Base-by-base conservation (phyloP, 495 filamentous ascomycete genomes). In the Penicillium maclennaniae region DNA sequence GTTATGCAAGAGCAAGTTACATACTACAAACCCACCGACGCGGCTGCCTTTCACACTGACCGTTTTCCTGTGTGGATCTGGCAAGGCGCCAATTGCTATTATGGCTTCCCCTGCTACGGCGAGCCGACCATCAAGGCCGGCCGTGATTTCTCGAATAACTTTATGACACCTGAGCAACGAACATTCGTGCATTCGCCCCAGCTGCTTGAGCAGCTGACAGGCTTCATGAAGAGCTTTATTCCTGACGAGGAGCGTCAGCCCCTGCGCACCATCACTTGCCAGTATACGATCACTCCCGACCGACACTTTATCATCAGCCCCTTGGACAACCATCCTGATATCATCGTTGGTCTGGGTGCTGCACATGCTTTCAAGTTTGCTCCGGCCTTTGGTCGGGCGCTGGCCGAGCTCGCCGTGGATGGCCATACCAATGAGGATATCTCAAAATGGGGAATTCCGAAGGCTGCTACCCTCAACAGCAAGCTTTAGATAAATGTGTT, bases 361-460 rank as follows among this genome's bases (percentile, higher is more conserved):
- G 65, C 62, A 9, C 65, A 68, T 63, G 65, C 65, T 16, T 68
- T 68, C 47, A 68, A 68, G 27, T 68, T 68, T 54, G 62, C 62
- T 1, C 65, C 65, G 21, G 65, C 65, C 1, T 65, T 67, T 49
- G 65, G 65, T 7, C 57, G 65, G 31, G 62, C 54, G 9, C 40
- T 68, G 9, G 65, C 65, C 0, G 65, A 68, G 51, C 43, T 68
- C 23, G 65, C 65, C 0, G 51, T 66, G 26, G 65, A 68, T 58
- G 65, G 65, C 9, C 42, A 45, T 43, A 68, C 60, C 0, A 50
- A 46, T 3, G 65, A 68, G 45, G 65, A 68, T 52, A 59, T 68
- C 23, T 68, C 65, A n/a, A 61, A 63, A 27, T 68, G 60, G 47
- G 53, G 51, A 3, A 50, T 63, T 17, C 60, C 60, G 8, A 41